Percentiles rank a stretch among this genome's conserved stretches.
Conservation (phyloP, 306 rosid species). For the Quercus alba region DNA sequence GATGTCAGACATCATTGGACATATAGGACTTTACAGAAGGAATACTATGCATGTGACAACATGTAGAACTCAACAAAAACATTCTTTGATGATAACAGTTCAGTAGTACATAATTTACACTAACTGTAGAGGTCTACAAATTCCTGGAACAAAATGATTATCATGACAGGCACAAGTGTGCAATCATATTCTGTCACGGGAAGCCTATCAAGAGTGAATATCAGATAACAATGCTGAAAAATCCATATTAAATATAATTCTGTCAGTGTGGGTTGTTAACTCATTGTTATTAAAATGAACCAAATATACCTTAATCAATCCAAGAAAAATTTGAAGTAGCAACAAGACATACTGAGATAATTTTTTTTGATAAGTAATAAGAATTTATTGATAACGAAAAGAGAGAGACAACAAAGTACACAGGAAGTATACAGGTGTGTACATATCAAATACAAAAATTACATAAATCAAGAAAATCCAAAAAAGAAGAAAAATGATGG, state of each 20-base stretch:
- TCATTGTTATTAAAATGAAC: neutral
- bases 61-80: neutral
- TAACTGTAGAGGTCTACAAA: neutral
- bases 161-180: neutral
- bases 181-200: neutral
- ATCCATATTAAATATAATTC: neutral
- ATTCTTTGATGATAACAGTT: neutral
- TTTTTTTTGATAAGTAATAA: too few species aligned
- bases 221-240: neutral
- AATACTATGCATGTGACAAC: neutral
- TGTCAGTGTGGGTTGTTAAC: neutral
- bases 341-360: neutral
- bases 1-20: neutral
- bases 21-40: neutral
- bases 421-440: too few species aligned
- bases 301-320: neutral
- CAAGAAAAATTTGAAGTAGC: neutral
- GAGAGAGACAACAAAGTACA: too few species aligned
- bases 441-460: too few species aligned
- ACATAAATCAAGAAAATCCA: too few species aligned
- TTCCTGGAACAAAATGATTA: neutral
- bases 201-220: neutral
- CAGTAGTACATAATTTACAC: neutral
- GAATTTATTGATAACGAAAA: too few species aligned
- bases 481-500: too few species aligned